Percentiles rank a stretch among this genome's conserved stretches.
These are phyloP conservation scores for Fraxinus americana DNA, from an alignment of 257 asterid species.

Conservation along the genomic window DNA sequence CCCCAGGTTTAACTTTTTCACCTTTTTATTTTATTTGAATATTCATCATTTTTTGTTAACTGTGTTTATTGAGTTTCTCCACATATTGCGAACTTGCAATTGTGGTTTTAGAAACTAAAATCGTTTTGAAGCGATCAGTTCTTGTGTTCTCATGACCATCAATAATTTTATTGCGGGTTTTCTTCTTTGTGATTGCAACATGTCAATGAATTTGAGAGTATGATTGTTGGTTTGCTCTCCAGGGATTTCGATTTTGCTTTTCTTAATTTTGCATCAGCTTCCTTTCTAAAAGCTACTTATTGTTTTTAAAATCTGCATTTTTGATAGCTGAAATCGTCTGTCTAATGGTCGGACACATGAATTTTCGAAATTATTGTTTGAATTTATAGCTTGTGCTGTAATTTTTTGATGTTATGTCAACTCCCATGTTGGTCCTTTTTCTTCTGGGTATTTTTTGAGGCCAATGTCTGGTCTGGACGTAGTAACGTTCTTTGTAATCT, in stretches of 20 bases:
- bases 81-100: background rate
- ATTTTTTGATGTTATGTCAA: background rate
- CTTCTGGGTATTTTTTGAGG: background rate
- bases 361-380: background rate
- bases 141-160: background rate
- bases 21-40: background rate
- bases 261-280: background rate
- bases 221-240: background rate
- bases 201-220: background rate
- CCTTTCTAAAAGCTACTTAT: background rate
- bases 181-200: background rate
- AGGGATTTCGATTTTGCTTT: background rate
- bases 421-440: background rate
- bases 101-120: background rate
- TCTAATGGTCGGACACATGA: background rate
- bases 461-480: background rate
- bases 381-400: background rate
- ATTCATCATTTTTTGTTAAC: slow-evolving; percentile 9
- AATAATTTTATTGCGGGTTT: background rate
- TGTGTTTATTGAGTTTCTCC: background rate
- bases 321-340: background rate
- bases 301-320: background rate
- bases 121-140: background rate
- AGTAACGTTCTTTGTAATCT: background rate
- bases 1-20: slow-evolving; percentile 59